Conservation (phyloP, 768 basidiomycete species). For the Exsudoporus frostii region DNA sequence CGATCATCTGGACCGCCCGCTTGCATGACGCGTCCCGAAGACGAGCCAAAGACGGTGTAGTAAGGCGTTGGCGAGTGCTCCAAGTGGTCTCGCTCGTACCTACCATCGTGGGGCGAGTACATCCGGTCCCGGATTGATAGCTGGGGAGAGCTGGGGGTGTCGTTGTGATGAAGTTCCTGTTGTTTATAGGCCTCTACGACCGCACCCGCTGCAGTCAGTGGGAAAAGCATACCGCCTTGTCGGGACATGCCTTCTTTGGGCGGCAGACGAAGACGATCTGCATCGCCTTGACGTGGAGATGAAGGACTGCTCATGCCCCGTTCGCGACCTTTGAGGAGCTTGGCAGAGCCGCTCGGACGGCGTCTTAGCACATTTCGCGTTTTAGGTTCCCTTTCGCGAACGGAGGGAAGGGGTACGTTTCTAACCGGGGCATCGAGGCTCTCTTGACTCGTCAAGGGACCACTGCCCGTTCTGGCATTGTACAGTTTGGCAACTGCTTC, state of each 20-base stretch:
- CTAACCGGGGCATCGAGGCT: constrained; percentile 4
- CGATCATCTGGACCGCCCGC: constrained; percentile 43
- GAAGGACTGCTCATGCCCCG: constrained; percentile 10
- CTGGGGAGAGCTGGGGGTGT: constrained; percentile 9
- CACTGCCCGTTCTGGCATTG: neutral
- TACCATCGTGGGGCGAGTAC: constrained; percentile 8
- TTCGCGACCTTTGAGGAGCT: constrained; percentile 15
- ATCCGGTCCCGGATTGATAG: constrained; percentile 28
- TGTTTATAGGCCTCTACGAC: constrained; percentile 49
- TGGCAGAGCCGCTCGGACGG: constrained; percentile 28
- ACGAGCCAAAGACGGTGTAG: constrained; percentile 53
- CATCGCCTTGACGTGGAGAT: neutral
- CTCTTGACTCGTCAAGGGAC: constrained; percentile 11
- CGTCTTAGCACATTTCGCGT: constrained; percentile 33
- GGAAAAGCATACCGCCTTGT: neutral
- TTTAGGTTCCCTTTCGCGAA: constrained; percentile 14
- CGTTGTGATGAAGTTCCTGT: constrained; percentile 31
- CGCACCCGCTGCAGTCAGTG: constrained; percentile 45
- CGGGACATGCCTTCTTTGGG: neutral
- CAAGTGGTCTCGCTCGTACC: constrained; percentile 14
- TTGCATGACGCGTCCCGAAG: constrained; percentile 42
- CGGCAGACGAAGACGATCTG: neutral
- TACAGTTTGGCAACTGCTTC: constrained; percentile 9
- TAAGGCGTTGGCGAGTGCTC: constrained; percentile 39
- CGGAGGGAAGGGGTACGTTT: neutral